phyloP scores from a whole-genome alignment of 108 stramenopile species.

The Conticribra guillardii region DNA sequence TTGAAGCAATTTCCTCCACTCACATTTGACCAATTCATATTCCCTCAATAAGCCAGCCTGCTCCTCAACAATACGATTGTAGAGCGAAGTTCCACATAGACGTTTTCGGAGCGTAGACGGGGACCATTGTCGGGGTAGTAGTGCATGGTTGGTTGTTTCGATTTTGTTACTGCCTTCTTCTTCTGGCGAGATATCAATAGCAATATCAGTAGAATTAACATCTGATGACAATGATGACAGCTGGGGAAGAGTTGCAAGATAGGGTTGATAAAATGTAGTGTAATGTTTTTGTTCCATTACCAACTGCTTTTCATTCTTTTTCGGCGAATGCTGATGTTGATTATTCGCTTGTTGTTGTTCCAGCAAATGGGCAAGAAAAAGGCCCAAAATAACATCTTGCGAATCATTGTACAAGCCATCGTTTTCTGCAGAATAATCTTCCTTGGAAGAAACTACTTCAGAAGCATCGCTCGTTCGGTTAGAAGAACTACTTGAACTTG shows the following conservation, averaged over 20 bases:
- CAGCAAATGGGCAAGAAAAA: slow-evolving; percentile 45
- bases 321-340: background rate
- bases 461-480: background rate
- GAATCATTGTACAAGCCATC: slow-evolving; percentile 35
- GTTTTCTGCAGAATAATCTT: background rate
- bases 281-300: no score
- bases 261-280: slow-evolving; percentile 15
- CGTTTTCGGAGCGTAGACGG: slow-evolving; percentile 32
- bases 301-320: no score
- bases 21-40: slow-evolving; percentile 39
- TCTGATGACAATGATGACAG: background rate
- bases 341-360: slow-evolving; percentile 10
- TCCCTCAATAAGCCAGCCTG: slow-evolving; percentile 48
- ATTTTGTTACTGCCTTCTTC: background rate
- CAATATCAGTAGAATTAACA: background rate
- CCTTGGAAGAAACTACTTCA: background rate
- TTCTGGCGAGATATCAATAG: background rate
- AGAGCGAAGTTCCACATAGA: slow-evolving; percentile 61
- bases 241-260: slow-evolving; percentile 30
- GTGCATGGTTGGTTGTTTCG: slow-evolving; percentile 2
- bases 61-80: slow-evolving; percentile 41
- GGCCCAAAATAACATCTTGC: slow-evolving; percentile 51
- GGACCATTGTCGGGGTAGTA: slow-evolving; percentile 70
- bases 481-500: background rate
- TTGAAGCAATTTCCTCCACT: slow-evolving; percentile 19